Percentiles rank a stretch among this genome's conserved stretches.
phyloP scores from a whole-genome alignment of 2,329 filamentous ascomycete genomes.

The Penicillium sp. region DNA sequence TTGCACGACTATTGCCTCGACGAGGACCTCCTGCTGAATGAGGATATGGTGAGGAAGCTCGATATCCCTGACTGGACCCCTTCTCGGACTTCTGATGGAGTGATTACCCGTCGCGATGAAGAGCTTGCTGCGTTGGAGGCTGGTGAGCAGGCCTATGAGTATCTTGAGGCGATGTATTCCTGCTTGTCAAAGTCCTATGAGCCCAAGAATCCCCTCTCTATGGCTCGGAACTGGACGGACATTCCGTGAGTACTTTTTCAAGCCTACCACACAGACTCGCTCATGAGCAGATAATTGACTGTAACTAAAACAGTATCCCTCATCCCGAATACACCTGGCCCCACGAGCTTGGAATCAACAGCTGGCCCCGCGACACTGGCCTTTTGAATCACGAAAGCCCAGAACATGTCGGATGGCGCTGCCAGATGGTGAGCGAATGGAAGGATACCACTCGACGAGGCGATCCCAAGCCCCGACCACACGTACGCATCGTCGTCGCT shows the following conservation, averaged over 20 bases:
- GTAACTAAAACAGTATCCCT: background rate
- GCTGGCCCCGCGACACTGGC: slow-evolving; percentile 1
- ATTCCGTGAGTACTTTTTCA: background rate
- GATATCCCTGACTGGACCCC: background rate
- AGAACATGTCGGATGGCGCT: slow-evolving; percentile 5
- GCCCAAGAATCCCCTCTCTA: background rate
- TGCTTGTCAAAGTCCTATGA: slow-evolving; percentile 2
- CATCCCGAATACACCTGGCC: slow-evolving; percentile 1
- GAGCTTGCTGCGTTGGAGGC: background rate
- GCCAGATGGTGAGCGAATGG: background rate
- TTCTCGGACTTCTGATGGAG: background rate
- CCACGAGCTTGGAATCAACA: background rate
- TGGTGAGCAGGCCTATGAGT: background rate
- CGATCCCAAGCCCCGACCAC: background rate
- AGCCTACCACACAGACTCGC: background rate
- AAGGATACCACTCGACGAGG: background rate
- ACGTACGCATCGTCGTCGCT: background rate
- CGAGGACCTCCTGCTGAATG: background rate
- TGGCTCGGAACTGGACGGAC: background rate
- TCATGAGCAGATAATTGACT: background rate
- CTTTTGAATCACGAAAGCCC: background rate
- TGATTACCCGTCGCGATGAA: background rate
- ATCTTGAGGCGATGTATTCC: background rate
- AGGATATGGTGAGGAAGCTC: background rate
- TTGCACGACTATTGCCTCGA: background rate